phyloP scores from a whole-genome alignment of 306 rosid genomes.

The Sindora glabra region DNA sequence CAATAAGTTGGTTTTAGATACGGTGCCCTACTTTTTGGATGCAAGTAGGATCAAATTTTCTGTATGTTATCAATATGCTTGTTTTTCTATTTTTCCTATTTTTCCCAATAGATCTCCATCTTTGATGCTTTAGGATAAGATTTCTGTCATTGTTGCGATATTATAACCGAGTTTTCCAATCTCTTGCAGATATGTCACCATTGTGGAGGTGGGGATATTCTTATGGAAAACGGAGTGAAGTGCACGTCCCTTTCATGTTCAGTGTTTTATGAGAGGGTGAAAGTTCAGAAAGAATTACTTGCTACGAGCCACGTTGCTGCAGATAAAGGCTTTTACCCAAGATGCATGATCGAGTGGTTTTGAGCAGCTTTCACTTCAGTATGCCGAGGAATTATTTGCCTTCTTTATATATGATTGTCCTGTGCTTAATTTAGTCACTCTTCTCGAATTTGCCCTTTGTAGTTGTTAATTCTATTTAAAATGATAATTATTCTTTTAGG shows the following conservation, averaged over 20 bases:
- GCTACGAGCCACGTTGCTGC: slow-evolving; percentile 67
- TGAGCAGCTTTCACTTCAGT: slow-evolving; percentile 1
- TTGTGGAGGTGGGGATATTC: slow-evolving; percentile 79
- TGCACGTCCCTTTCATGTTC: slow-evolving; percentile 81
- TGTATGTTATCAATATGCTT: neutral
- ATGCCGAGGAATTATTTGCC: neutral
- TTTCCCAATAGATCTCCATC: neutral
- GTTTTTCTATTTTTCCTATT: neutral
- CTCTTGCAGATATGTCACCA: slow-evolving; percentile 70
- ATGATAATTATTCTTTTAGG: no score
- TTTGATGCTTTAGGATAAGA: neutral
- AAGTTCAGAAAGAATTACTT: slow-evolving; percentile 75
- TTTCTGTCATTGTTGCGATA: neutral
- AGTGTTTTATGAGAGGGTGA: slow-evolving; percentile 76
- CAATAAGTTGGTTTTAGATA: neutral
- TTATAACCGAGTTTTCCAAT: neutral
- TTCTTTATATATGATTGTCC: neutral
- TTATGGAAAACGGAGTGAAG: slow-evolving; percentile 58
- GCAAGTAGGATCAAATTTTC: neutral
- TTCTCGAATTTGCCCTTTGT: neutral
- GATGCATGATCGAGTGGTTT: slow-evolving; percentile 74
- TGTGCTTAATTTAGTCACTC: neutral
- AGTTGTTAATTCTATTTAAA: no score
- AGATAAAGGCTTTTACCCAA: slow-evolving; percentile 58
- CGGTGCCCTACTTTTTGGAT: neutral